Evolutionary conservation across 306 rosid species (phyloP), one percentile per base, ranked within the genome.

Genomic region (Sesbania bispinosa): DNA sequence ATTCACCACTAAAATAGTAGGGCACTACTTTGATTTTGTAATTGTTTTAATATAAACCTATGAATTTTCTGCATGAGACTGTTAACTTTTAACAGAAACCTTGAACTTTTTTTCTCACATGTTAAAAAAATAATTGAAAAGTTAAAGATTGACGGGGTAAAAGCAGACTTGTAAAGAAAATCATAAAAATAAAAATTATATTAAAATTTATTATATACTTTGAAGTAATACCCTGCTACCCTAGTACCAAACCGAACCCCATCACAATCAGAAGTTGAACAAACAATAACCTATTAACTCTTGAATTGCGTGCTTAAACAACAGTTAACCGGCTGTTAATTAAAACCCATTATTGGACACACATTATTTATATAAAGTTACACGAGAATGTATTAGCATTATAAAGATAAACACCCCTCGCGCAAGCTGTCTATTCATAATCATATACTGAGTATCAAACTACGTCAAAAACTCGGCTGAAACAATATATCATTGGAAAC

Each of bases 401-500:
- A 39, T 26, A 21, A 8, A 19, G 9, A 45, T 45, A 59, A 69
- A 41, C 69, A 75, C 70, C 79, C 71, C 71, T 67, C 46, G 26
- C 51, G 48, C 41, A 52, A 71, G 67, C 60, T 75, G 80, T 63
- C 81, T 69, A 73, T 68, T 78, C 68, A 69, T 59, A 79, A 67
- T 43, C 77, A 72, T 45, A 43, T 57, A 23, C 78, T 73, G 11
- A 76, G 68, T 38, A 10, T 48, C 46, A 67, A 66, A 71, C 81
- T 54, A 82, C 3, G 6, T 48, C 72, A 29, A 23, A 75, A 78
- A 79, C 81, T 73, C 67, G 53, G 69, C 77, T 16, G 70, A 74
- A 15, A 81, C 79, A 60, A 82, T 54, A 77, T 57, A 71, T 77
- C 82, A 83, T 78, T 77, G 48, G 82, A 79, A 80, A 81, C 82